Evolutionary conservation across 148 eudicot species (phyloP).

Genomic region (Rhododendron kiyosumense): DNA sequence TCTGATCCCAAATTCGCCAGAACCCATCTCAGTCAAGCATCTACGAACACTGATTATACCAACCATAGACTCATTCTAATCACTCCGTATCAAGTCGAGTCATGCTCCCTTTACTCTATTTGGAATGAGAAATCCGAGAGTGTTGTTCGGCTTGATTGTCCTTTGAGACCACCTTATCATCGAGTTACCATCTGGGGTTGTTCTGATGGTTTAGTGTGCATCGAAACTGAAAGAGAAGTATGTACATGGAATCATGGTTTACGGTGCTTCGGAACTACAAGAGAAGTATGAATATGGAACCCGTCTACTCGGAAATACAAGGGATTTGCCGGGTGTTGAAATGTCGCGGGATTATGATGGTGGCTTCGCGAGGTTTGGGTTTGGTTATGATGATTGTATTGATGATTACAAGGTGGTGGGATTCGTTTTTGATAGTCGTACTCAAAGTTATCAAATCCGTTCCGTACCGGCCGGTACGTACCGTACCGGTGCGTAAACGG

Average conservation of each 20-base stretch:
- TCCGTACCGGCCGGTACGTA: no score
- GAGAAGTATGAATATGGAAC: background rate
- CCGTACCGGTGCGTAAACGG: no score
- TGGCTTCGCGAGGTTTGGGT: slow-evolving; percentile 3
- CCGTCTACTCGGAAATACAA: background rate
- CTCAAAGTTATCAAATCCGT: no score
- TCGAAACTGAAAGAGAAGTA: background rate
- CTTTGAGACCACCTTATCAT: background rate
- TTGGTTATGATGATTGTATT: slow-evolving; percentile 29
- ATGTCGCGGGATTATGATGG: background rate
- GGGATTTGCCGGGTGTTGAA: background rate
- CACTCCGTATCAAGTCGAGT: background rate
- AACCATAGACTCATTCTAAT: background rate
- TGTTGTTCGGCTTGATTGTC: background rate
- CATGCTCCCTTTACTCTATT: background rate
- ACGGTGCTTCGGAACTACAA: background rate
- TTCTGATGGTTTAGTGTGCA: background rate
- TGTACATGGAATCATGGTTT: background rate
- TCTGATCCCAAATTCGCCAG: background rate
- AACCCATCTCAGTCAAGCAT: background rate
- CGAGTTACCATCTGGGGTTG: background rate
- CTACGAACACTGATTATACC: background rate
- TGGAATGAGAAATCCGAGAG: background rate
- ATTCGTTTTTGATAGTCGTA: background rate
- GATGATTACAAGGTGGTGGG: slow-evolving; percentile 34